Conservation (phyloP, 305 asterid species). For the Plantago rigida region DNA sequence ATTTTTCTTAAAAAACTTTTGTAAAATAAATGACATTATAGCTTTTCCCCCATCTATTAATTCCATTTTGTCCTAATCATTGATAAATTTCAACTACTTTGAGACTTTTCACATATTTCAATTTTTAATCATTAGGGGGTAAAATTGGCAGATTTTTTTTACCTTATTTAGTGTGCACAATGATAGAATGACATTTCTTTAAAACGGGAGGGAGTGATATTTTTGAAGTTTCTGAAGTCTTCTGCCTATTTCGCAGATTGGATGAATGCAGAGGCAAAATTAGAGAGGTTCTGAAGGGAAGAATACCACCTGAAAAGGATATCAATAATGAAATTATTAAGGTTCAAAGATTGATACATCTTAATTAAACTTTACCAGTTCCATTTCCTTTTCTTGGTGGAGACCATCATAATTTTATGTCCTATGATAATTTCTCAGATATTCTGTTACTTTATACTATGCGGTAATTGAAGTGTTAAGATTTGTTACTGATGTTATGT, state of each 20-base stretch:
- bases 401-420: background rate
- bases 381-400: slow-evolving; percentile 2
- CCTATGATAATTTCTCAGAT: background rate
- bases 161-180: too few species aligned
- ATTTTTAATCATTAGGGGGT: too few species aligned
- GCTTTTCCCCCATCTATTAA: too few species aligned
- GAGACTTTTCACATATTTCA: too few species aligned
- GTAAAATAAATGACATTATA: too few species aligned
- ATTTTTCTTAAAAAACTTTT: too few species aligned
- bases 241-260: slow-evolving; percentile 43
- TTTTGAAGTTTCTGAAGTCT: background rate
- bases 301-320: slow-evolving; percentile 84
- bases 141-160: too few species aligned
- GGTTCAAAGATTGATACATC: slow-evolving; percentile 58
- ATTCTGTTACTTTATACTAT: background rate
- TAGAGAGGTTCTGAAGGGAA: slow-evolving; percentile 82
- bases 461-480: background rate
- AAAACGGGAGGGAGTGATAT: background rate
- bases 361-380: slow-evolving; percentile 15
- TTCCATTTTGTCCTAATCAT: too few species aligned
- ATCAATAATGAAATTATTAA: slow-evolving; percentile 64
- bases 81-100: too few species aligned
- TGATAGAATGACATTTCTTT: background rate
- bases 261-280: slow-evolving; percentile 74
- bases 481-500: slow-evolving; percentile 3